Percentiles rank a stretch among this genome's conserved stretches.
Evolutionary conservation across 208 protist genomes (phyloP).

Genomic region (Wallacemonas sp.): DNA sequence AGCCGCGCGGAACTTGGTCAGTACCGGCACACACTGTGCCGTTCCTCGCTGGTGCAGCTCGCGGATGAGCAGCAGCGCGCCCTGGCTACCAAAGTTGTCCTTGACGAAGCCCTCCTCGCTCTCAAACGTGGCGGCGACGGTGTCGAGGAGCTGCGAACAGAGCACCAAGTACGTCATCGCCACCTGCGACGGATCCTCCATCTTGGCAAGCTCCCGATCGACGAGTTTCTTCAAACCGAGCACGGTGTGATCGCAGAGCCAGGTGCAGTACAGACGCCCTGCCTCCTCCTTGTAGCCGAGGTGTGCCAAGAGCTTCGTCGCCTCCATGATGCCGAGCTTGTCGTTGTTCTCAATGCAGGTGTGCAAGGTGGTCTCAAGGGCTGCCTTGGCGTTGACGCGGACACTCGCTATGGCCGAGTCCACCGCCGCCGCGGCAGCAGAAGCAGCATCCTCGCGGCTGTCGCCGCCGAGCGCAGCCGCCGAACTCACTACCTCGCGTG

Average conservation of each 20-base stretch:
- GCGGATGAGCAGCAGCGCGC: conserved; percentile 50
- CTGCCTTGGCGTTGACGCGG: conserved; percentile 26
- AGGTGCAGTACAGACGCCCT: conserved; percentile 54
- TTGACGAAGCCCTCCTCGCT: conserved; percentile 65
- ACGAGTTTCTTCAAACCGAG: conserved; percentile 58
- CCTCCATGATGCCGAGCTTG: conserved; percentile 72
- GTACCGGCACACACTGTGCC: conserved; percentile 72
- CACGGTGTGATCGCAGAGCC: conserved; percentile 71
- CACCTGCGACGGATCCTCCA: conserved; percentile 57
- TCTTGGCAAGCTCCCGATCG: conserved; percentile 68
- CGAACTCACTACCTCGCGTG: conserved; percentile 31
- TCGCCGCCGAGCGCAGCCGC: neutral
- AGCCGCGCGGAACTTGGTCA: conserved; percentile 68
- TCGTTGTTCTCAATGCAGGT: conserved; percentile 39
- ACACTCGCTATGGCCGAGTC: conserved; percentile 30
- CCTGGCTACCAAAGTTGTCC: conserved; percentile 55
- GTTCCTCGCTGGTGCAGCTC: conserved; percentile 68
- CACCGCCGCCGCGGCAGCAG: neutral
- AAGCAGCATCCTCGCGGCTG: neutral
- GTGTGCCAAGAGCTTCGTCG: conserved; percentile 42
- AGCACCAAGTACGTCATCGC: conserved; percentile 76
- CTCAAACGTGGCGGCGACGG: conserved; percentile 77
- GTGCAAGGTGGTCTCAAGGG: conserved; percentile 33
- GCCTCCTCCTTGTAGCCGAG: conserved; percentile 46
- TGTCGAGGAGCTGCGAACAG: conserved; percentile 79